Conservation (phyloP, 2,329 filamentous ascomycete species). For the Cercospora sp. region DNA sequence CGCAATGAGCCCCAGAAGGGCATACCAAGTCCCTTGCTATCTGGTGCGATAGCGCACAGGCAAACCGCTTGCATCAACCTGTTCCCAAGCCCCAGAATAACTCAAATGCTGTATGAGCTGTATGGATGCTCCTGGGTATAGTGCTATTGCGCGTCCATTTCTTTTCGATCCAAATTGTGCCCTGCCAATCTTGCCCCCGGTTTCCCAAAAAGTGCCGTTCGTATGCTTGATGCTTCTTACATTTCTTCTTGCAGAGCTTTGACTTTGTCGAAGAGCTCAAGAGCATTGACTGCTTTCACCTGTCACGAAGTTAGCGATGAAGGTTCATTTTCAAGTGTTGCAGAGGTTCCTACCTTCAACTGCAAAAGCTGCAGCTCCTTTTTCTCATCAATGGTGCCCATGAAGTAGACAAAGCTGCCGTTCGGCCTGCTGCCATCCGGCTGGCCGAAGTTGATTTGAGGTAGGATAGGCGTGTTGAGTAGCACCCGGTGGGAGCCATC, state of each 20-base stretch:
- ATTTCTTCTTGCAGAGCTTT: constrained; percentile 43
- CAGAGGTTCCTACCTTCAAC: constrained; percentile 52
- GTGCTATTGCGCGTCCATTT: neutral
- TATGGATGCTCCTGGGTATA: neutral
- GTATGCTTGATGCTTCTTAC: constrained; percentile 28
- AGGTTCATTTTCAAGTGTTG: neutral
- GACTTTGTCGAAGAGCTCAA: constrained; percentile 51
- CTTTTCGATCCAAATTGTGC: neutral
- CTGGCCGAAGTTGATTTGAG: constrained; percentile 76
- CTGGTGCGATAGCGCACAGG: neutral
- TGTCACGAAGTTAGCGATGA: constrained; percentile 25
- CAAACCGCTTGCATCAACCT: neutral
- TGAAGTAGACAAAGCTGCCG: constrained; percentile 68
- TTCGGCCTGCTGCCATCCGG: constrained; percentile 61
- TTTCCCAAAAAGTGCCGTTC: neutral
- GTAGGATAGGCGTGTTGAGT: constrained; percentile 78
- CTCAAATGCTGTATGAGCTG: neutral
- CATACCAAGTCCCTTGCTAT: neutral
- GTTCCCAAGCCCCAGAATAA: neutral
- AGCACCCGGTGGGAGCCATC: constrained; percentile 86
- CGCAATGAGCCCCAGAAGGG: neutral
- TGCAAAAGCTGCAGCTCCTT: constrained; percentile 54
- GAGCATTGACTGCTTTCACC: constrained; percentile 47
- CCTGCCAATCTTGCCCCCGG: neutral
- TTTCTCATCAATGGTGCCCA: constrained; percentile 56